Base-by-base conservation (phyloP, 1,284 basidiomycete genomes). In the Phellinidium pouzarii region DNA sequence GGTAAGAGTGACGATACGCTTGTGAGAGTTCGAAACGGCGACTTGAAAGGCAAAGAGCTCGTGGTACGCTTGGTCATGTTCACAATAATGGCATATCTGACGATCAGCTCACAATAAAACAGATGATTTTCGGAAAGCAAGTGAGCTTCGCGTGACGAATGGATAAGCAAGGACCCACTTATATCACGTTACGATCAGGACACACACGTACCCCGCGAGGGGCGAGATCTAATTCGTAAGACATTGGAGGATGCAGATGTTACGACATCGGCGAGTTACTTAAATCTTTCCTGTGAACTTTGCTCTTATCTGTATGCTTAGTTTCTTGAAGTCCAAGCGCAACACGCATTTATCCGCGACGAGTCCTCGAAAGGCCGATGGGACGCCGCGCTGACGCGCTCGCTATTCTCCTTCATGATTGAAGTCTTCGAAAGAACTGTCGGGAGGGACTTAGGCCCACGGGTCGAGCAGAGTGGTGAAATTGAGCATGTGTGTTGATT, bases 41-140 rank as follows among this genome's bases (percentile, higher is more conserved):
- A 91, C 54, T 67, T 95, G 55, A 77, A 72, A 1, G 76, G 75
- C 37, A 87, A 88, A 62, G 93, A 96, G 64, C 70, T 96, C 9
- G 84, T 91, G 56, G 87, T 87, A 68, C 54, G 84, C 66, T 29
- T 25, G 25, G 44, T 20, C 42, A 22, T 34, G 26, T 7, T 14
- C 9, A 34, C 31, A 11, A 3, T 34, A 4, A 1, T 31, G 23
- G 17, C 25, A 34, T 9, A 36, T 44, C 27, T 53, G 23, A 22
- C 29, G 53, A 34, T 48, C 47, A 54, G 38, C 17, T 9, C 27
- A 9, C 43, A n/a, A n/a, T 37, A 20, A 49, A 55, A 9, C 57
- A 89, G 87, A 87, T 95, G 83, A 91, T 95, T 48, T 95, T 95
- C 62, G 93, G 93, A 14, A 94, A 94, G 65, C 91, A 94, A 75